Evolutionary conservation across 352 stramenopile genomes (phyloP).

Genomic region (Pythium diclinum): DNA sequence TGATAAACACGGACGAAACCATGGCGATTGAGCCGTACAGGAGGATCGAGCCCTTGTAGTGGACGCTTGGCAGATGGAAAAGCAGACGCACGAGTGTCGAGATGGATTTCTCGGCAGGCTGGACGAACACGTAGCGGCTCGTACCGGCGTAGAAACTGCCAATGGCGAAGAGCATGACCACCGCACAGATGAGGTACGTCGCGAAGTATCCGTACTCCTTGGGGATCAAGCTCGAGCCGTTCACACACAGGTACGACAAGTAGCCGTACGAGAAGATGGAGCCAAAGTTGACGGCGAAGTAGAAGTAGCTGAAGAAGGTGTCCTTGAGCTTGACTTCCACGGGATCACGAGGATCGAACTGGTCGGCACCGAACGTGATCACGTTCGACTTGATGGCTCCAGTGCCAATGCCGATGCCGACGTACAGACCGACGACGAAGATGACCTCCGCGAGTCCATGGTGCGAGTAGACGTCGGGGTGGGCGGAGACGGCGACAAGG

Average conservation of each 20-base stretch:
- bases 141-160: slow-evolving; percentile 39
- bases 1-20: slow-evolving; percentile 43
- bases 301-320: slow-evolving; percentile 82
- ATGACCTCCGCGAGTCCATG: slow-evolving; percentile 40
- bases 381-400: slow-evolving; percentile 31
- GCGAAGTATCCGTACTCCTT: slow-evolving; percentile 78
- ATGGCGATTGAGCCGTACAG: slow-evolving; percentile 40
- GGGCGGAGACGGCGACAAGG: slow-evolving; percentile 49
- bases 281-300: slow-evolving; percentile 75
- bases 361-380: slow-evolving; percentile 38
- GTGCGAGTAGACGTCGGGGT: slow-evolving; percentile 49
- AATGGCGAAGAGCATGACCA: slow-evolving; percentile 41
- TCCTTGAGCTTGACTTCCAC: slow-evolving; percentile 44
- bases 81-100: slow-evolving; percentile 44
- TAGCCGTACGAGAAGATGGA: slow-evolving; percentile 72
- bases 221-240: slow-evolving; percentile 60
- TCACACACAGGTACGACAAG: slow-evolving; percentile 70
- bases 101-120: slow-evolving; percentile 38
- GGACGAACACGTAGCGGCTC: slow-evolving; percentile 50
- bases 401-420: slow-evolving; percentile 40
- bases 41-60: slow-evolving; percentile 33
- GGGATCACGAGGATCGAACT: slow-evolving; percentile 49
- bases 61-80: slow-evolving; percentile 26
- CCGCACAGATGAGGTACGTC: slow-evolving; percentile 55
- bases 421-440: slow-evolving; percentile 57